Conservation (phyloP, 352 stramenopile species). For the Pythium insidiosum region DNA sequence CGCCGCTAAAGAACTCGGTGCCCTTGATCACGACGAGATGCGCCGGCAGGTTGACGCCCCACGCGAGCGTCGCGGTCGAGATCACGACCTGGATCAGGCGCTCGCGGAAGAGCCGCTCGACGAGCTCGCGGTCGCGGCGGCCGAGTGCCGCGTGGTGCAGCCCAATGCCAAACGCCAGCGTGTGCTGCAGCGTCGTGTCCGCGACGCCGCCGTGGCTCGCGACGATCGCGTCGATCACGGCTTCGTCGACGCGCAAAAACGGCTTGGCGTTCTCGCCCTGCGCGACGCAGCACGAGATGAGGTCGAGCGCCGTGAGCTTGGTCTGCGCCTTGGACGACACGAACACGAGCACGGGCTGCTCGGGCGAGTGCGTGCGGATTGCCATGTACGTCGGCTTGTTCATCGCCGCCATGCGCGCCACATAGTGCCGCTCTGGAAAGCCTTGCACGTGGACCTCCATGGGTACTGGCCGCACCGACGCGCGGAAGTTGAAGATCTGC, state of each 20-base stretch:
- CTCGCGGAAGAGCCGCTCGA: conserved; percentile 95
- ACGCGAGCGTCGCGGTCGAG: conserved; percentile 90
- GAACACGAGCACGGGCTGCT: conserved; percentile 96
- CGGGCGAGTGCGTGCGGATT: conserved; percentile 93
- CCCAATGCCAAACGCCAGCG: conserved; percentile 96
- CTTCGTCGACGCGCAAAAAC: conserved; percentile 92
- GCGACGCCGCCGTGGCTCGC: conserved; percentile 55
- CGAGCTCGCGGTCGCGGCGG: conserved; percentile 88
- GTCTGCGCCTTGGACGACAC: conserved; percentile 98
- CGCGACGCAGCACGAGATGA: conserved; percentile 91
- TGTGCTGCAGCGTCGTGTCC: conserved; percentile 94
- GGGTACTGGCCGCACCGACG: conserved; percentile 93
- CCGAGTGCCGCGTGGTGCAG: conserved; percentile 94
- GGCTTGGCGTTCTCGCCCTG: conserved; percentile 67
- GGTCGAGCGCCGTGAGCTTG: conserved; percentile 94
- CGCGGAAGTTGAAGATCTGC: conserved; percentile 92
- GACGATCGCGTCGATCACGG: conserved; percentile 83
- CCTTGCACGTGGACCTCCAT: conserved; percentile 96
- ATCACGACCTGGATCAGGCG: conserved; percentile 96
- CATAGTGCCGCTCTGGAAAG: conserved; percentile 96
- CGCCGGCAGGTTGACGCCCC: conserved; percentile 95
- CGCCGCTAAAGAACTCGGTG: conserved; percentile 94
- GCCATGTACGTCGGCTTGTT: conserved; percentile 99
- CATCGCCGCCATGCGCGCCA: conserved; percentile 98
- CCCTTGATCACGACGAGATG: conserved; percentile 99